Evolutionary conservation across 108 stramenopile species (phyloP).

Genomic region (Cyclotella cryptica): DNA sequence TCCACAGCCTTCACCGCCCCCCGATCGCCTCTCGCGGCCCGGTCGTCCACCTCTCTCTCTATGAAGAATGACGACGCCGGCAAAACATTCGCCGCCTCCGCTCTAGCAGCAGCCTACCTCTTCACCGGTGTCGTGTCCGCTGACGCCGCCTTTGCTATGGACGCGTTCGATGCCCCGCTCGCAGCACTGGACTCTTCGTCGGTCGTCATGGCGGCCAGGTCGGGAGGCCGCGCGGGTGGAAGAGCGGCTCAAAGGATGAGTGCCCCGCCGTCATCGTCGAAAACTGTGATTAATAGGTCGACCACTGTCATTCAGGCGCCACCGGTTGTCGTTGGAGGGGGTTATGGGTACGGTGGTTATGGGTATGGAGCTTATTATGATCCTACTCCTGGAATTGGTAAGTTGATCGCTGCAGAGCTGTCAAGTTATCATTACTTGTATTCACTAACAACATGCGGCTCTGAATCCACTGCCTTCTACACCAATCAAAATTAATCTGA

Average conservation of each 20-base stretch:
- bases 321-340: conserved; percentile 42
- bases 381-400: conserved; percentile 47
- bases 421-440: too few relatives aligned
- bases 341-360: conserved; percentile 38
- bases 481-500: too few relatives aligned
- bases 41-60: background rate
- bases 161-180: background rate
- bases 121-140: conserved; percentile 33
- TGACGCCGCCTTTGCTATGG: conserved; percentile 40
- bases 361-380: conserved; percentile 42
- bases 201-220: conserved; percentile 34
- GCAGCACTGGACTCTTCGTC: conserved; percentile 31
- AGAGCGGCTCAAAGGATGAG: conserved; percentile 25
- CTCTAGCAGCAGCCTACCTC: conserved; percentile 45
- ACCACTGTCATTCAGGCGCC: conserved; percentile 33
- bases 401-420: background rate
- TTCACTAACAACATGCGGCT: too few relatives aligned
- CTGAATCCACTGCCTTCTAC: too few relatives aligned
- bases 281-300: conserved; percentile 33
- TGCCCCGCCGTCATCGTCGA: conserved; percentile 15
- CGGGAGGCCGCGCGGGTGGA: conserved; percentile 53
- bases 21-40: background rate
- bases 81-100: conserved; percentile 50
- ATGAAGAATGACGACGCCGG: conserved; percentile 11
- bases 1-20: conserved; percentile 15